Conservation (phyloP, 2,329 filamentous ascomycete genomes). For the Arthrobotrys sphaeroides region DNA sequence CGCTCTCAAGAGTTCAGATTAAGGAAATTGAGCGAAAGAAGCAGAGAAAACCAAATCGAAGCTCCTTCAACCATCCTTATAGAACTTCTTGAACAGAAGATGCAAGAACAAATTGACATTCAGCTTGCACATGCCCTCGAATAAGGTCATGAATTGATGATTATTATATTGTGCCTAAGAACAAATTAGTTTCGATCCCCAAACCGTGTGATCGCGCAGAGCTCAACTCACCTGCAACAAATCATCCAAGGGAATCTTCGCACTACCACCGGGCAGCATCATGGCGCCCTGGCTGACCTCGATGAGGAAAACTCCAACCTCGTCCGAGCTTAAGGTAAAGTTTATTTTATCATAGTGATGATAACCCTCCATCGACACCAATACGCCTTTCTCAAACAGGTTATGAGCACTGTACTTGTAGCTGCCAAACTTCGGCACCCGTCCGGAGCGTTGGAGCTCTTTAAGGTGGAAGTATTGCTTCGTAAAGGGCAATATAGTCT, state of each 20-base stretch:
- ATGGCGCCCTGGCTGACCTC: slow-evolving; percentile 91
- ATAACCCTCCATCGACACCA: slow-evolving; percentile 90
- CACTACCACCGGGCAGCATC: slow-evolving; percentile 93
- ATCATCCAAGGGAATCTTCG: slow-evolving; percentile 88
- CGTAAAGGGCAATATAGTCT: slow-evolving; percentile 93
- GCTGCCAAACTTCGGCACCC: slow-evolving; percentile 95
- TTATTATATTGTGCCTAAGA: slow-evolving; percentile 90
- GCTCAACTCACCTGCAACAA: slow-evolving; percentile 68
- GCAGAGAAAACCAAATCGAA: not conserved
- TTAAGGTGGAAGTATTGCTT: slow-evolving; percentile 99
- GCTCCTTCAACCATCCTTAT: slow-evolving; percentile 70
- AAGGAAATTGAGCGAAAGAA: not conserved
- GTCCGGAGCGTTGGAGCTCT: slow-evolving; percentile 89
- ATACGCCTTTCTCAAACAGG: slow-evolving; percentile 89
- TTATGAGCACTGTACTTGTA: slow-evolving; percentile 95
- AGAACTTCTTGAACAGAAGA: slow-evolving; percentile 99
- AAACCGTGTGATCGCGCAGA: too few relatives aligned
- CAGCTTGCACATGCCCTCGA: slow-evolving; percentile 82
- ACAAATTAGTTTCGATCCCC: slow-evolving; percentile 28
- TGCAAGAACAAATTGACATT: slow-evolving; percentile 98
- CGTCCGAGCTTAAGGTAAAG: slow-evolving; percentile 90
- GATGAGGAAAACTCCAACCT: slow-evolving; percentile 91
- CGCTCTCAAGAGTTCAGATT: too few relatives aligned
- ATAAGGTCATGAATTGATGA: slow-evolving; percentile 93
- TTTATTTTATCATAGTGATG: slow-evolving; percentile 90